Percentiles rank a stretch among this genome's conserved stretches.
Conservation (phyloP, 306 rosid genomes). For the Vigna mungo region DNA sequence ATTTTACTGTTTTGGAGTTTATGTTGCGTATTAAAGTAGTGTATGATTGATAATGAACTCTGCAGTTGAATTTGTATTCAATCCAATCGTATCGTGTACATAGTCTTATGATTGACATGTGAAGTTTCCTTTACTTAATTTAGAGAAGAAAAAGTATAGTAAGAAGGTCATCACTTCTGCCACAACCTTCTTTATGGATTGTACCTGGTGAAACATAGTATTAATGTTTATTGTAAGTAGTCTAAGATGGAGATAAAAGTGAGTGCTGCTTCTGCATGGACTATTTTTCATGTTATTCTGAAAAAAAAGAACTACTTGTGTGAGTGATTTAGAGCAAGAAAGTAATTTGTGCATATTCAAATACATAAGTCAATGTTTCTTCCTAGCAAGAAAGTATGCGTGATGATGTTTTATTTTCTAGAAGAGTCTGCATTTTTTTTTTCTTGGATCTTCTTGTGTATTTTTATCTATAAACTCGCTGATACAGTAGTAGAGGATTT, state of each 20-base stretch:
- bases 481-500: not conserved
- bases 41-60: constrained; percentile 10
- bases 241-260: constrained; percentile 33
- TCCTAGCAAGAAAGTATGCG: not conserved
- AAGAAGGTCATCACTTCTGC: not conserved
- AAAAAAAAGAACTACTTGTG: not conserved
- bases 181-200: constrained; percentile 20
- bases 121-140: constrained; percentile 2
- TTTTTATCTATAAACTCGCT: constrained; percentile 4
- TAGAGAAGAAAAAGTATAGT: not conserved
- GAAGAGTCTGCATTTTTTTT: not conserved
- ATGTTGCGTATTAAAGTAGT: not conserved
- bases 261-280: constrained; percentile 8
- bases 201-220: constrained; percentile 10
- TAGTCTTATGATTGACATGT: not conserved
- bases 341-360: not conserved
- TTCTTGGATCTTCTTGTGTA: not conserved
- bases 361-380: not conserved
- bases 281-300: constrained; percentile 23
- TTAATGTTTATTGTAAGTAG: not conserved
- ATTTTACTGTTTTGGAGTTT: constrained; percentile 7
- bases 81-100: not conserved
- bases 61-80: not conserved
- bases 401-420: not conserved
- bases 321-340: constrained; percentile 9